Conservation (phyloP, 805 yeast species). For the Sungouiella thailandica region DNA sequence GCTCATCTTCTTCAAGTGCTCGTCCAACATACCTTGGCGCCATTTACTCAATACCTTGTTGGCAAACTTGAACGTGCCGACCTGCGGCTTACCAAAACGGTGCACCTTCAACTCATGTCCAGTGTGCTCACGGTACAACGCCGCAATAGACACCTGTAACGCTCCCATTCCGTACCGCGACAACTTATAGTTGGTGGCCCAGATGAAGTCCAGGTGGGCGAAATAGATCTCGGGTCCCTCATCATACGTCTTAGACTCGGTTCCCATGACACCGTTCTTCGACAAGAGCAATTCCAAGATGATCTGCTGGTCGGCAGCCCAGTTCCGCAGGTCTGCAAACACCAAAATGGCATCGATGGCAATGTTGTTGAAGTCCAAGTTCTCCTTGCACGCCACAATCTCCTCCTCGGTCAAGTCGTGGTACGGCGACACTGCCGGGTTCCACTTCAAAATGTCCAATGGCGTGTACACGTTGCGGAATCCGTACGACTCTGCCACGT, state of each 20-base stretch:
- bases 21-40: constrained; percentile 75
- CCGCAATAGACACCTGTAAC: constrained; percentile 80
- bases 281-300: constrained; percentile 76
- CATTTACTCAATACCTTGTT: constrained; percentile 69
- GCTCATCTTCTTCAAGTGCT: constrained; percentile 55
- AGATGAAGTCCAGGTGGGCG: constrained; percentile 88
- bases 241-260: constrained; percentile 60
- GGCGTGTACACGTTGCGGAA: constrained; percentile 80
- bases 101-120: constrained; percentile 76
- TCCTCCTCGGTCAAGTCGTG: constrained; percentile 76
- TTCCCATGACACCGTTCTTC: constrained; percentile 80
- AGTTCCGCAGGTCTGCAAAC: constrained; percentile 86
- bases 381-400: constrained; percentile 39
- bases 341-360: constrained; percentile 78
- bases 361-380: constrained; percentile 61
- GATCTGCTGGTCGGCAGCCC: constrained; percentile 93
- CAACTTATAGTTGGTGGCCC: constrained; percentile 84
- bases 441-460: constrained; percentile 77
- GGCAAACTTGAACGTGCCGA: constrained; percentile 81
- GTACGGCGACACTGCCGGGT: constrained; percentile 82
- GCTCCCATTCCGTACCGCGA: constrained; percentile 95
- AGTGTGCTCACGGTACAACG: constrained; percentile 78
- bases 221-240: constrained; percentile 82
- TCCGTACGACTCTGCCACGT: constrained; percentile 80
- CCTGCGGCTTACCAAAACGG: constrained; percentile 86